Percentiles rank a stretch among this genome's conserved stretches.
phyloP scores from a whole-genome alignment of 2,329 filamentous ascomycete species.

The Stenocarpella maydis region DNA sequence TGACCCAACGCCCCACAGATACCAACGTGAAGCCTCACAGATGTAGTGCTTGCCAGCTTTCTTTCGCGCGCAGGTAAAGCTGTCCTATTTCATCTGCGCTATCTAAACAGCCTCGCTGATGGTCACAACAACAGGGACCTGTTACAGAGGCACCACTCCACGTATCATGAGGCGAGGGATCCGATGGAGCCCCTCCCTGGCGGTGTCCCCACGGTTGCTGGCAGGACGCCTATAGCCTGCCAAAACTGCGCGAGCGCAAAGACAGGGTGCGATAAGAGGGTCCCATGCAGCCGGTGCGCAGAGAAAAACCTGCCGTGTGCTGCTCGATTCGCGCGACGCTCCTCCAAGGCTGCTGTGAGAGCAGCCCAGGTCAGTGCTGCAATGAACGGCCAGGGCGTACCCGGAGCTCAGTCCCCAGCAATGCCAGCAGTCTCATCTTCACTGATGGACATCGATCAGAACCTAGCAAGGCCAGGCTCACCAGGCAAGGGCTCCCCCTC shows the following conservation, averaged over 20 bases:
- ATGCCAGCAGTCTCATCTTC: slow-evolving; percentile 44
- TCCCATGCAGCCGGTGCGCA: slow-evolving; percentile 57
- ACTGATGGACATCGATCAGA: slow-evolving; percentile 49
- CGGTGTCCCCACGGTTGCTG: slow-evolving; percentile 52
- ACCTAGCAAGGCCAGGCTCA: slow-evolving; percentile 40
- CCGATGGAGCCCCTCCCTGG: slow-evolving; percentile 55
- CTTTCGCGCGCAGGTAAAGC: slow-evolving; percentile 58
- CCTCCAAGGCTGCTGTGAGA: slow-evolving; percentile 56
- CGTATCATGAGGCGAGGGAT: slow-evolving; percentile 59
- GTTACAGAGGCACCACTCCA: slow-evolving; percentile 58
- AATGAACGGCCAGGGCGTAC: slow-evolving; percentile 41
- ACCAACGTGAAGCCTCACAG: slow-evolving; percentile 64
- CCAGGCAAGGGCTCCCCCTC: slow-evolving; percentile 40
- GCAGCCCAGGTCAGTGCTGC: slow-evolving; percentile 51
- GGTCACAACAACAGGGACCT: slow-evolving; percentile 51
- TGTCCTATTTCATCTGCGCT: not conserved
- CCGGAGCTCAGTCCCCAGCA: slow-evolving; percentile 39
- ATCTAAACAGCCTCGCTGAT: not conserved
- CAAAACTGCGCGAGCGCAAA: slow-evolving; percentile 59
- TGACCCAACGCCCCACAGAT: slow-evolving; percentile 47
- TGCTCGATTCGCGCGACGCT: slow-evolving; percentile 59
- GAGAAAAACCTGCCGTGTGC: slow-evolving; percentile 59
- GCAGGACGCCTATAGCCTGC: slow-evolving; percentile 57
- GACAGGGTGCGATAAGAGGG: slow-evolving; percentile 59
- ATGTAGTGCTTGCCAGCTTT: slow-evolving; percentile 57